These are phyloP conservation scores for Raphanus sativus DNA, from an alignment of 345 rosid genomes.

Conservation along the genomic window DNA sequence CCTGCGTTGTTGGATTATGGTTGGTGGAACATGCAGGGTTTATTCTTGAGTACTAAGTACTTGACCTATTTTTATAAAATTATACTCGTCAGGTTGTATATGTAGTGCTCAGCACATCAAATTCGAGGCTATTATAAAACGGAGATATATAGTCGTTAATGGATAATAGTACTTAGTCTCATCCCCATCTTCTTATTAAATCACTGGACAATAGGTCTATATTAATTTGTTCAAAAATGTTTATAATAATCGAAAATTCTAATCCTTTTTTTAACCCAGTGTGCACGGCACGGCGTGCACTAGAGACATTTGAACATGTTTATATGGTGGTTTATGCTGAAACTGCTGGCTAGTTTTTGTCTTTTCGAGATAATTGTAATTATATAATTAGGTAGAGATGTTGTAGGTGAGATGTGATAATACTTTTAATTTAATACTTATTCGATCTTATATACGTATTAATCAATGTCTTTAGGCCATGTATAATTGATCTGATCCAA, in stretches of 20 bases:
- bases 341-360: constrained; percentile 20
- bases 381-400: constrained; percentile 7
- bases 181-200: background rate
- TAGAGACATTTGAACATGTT: background rate
- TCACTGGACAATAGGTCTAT: background rate
- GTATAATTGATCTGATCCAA: constrained; percentile 18
- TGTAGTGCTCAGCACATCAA: background rate
- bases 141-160: background rate
- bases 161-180: background rate
- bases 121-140: background rate
- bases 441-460: constrained; percentile 6
- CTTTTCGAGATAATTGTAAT: background rate
- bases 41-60: background rate
- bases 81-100: background rate
- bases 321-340: constrained; percentile 22
- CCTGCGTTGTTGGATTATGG: background rate
- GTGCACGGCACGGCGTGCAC: constrained; percentile 6
- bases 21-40: constrained; percentile 20
- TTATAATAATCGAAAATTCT: background rate
- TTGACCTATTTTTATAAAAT: background rate
- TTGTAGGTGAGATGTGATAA: constrained; percentile 19
- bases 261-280: background rate
- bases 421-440: background rate
- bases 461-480: constrained; percentile 25
- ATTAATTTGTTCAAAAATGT: too few relatives aligned